Percentiles rank a stretch among this genome's conserved stretches.
Evolutionary conservation across 2,329 filamentous ascomycete genomes (phyloP).

Genomic region (Epichloe sylvatica): DNA sequence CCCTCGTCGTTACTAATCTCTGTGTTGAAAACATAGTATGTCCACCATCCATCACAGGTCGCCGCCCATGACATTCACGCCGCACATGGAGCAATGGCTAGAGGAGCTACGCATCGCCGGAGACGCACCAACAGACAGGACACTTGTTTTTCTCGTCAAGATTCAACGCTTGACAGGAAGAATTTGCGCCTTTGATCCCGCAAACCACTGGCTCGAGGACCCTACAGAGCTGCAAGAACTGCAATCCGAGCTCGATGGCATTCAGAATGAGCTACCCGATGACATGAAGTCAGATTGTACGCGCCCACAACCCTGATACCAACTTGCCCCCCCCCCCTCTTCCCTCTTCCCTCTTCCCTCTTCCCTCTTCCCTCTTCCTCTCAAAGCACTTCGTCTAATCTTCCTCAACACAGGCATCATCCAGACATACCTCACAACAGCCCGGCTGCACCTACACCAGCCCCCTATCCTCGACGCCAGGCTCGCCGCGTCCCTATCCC

Average conservation of each 20-base stretch:
- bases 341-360: no score
- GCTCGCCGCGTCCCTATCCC: neutral
- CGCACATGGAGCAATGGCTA: neutral
- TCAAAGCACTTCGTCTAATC: neutral
- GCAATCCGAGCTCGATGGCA: neutral
- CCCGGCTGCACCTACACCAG: neutral
- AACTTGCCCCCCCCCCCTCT: no score
- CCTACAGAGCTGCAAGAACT: neutral
- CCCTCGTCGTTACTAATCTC: neutral
- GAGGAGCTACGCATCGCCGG: neutral
- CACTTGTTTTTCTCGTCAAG: neutral
- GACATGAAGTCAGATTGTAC: neutral
- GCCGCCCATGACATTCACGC: neutral
- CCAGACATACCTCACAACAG: neutral
- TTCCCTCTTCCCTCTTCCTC: neutral
- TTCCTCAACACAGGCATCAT: neutral
- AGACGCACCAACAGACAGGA: neutral
- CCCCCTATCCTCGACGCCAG: neutral
- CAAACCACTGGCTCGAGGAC: neutral
- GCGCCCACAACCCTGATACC: neutral
- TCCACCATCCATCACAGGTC: neutral
- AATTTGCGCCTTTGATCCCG: neutral
- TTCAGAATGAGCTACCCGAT: neutral
- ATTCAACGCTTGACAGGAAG: neutral
- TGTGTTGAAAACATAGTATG: neutral